Base-by-base conservation (phyloP, 2,329 filamentous ascomycete genomes). In the Fusarium sp. region DNA sequence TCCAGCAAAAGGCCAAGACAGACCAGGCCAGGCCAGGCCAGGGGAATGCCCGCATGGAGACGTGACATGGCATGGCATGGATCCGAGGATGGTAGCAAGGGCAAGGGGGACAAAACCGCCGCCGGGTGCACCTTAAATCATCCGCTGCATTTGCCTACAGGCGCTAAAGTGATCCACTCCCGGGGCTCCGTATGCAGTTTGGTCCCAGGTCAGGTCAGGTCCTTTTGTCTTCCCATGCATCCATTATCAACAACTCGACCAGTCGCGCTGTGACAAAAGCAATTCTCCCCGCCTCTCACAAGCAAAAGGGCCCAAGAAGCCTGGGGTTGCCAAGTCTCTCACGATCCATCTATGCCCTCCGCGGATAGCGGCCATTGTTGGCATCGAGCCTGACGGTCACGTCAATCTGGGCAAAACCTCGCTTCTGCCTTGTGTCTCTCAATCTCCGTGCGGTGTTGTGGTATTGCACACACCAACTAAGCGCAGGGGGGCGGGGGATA, bases 81-180 rank as follows among this genome's bases (percentile, higher is more conserved):
- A 66, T 57, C 64, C 23, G 23, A 25, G 23, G 23, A 25, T 25
- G 4, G 27, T 57, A 45, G 19, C 47, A 23, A 21, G 7, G 44
- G 41, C 61, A 53, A 50, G 61, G 61, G 52, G 58, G 19, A 31
- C 48, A 65, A 65, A 68, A 63, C 64, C 67, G 67, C 65, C 65
- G 55, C 67, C 67, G 65, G 67, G 62, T 66, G 65, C 66, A 69
- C 67, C 59, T 69, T 69, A 69, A 69, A 69, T 69, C 66, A 69
- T 60, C 67, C 66, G 65, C 66, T 69, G 59, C 66, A 50, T 56
- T 62, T 60, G 49, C 21, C 53, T 50, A 59, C n/a, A 55, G 53
- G 53, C 66, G 66, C 66, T 69, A 69, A 67, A 66, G 65, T 58
- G 57, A 68, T 68, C 67, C 67, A 69, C 67, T 68, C 62, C 65